Evolutionary conservation across 208 protist species (phyloP).

Genomic region (Trypanosoma avium): DNA sequence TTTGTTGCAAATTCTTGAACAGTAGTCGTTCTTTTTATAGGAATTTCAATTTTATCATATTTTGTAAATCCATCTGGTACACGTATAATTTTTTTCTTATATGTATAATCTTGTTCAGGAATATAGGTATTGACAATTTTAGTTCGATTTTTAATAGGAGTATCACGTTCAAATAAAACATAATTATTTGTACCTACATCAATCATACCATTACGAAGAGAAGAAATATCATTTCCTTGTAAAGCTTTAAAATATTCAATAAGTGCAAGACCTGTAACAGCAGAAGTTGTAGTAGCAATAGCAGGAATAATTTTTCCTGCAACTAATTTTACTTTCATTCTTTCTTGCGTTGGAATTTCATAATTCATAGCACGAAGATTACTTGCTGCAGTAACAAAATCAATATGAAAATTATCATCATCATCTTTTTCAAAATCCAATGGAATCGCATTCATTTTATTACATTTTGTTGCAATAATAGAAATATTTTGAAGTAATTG

Average conservation of each 20-base stretch:
- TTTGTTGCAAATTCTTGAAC: conserved; percentile 61
- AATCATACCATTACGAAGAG: conserved; percentile 86
- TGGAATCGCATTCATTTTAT: conserved; percentile 40
- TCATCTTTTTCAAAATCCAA: conserved; percentile 97
- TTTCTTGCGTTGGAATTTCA: conserved; percentile 85
- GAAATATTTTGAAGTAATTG: conserved; percentile 43
- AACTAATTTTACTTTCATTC: conserved; percentile 91
- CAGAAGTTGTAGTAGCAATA: conserved; percentile 99
- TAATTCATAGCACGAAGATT: conserved; percentile 95
- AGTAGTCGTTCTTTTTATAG: conserved; percentile 62
- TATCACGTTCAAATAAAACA: conserved; percentile 85
- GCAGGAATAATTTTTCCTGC: conserved; percentile 99
- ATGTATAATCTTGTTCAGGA: conserved; percentile 88
- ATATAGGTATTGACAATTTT: conserved; percentile 75
- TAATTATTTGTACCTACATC: conserved; percentile 90
- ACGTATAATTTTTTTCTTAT: conserved; percentile 80
- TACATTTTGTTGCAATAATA: conserved; percentile 42
- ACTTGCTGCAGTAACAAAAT: conserved; percentile 92
- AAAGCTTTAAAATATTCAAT: conserved; percentile 99
- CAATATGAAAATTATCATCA: conserved; percentile 95
- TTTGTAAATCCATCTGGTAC: conserved; percentile 87
- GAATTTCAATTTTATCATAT: conserved; percentile 78
- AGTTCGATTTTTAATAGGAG: conserved; percentile 67
- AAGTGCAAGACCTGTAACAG: conserved; percentile 97
- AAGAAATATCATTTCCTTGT: conserved; percentile 67